These are phyloP conservation scores for Dendrostoma leiphaemia DNA, from an alignment of 2,329 filamentous ascomycete species.

Conservation along the genomic window DNA sequence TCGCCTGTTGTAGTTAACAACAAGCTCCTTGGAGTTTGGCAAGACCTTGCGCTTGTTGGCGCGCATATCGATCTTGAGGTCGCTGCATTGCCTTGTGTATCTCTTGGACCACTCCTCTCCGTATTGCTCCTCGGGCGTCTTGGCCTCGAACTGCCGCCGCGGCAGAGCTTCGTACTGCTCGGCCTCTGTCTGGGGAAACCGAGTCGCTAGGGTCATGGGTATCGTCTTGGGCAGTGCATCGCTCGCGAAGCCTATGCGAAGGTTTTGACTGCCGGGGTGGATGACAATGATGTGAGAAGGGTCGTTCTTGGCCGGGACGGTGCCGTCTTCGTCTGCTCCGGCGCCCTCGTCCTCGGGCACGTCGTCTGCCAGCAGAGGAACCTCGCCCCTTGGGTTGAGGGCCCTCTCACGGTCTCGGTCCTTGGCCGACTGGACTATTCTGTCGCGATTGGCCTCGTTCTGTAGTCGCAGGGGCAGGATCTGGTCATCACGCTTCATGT, in stretches of 20 bases:
- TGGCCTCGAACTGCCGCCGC: constrained; percentile 62
- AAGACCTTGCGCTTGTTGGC: constrained; percentile 91
- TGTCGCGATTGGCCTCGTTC: constrained; percentile 80
- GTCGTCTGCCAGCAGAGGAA: constrained; percentile 58
- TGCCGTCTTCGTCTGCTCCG: constrained; percentile 30
- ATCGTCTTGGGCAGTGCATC: constrained; percentile 93
- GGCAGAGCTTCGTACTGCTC: constrained; percentile 81
- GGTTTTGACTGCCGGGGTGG: constrained; percentile 91
- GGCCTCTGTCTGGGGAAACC: constrained; percentile 74
- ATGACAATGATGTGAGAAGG: constrained; percentile 93
- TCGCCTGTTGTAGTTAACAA: constrained; percentile 89
- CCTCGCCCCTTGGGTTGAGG: constrained; percentile 71
- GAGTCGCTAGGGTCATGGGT: constrained; percentile 86
- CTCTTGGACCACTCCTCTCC: constrained; percentile 76
- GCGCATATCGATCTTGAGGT: constrained; percentile 88
- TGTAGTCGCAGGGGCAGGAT: constrained; percentile 85
- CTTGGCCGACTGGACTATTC: constrained; percentile 80
- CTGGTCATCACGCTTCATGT: constrained; percentile 97
- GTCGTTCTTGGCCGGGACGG: constrained; percentile 58
- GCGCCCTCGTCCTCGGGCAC: constrained; percentile 53
- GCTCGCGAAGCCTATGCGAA: constrained; percentile 91
- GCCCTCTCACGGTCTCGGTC: constrained; percentile 72
- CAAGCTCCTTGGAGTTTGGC: constrained; percentile 95
- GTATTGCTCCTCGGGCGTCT: constrained; percentile 73
- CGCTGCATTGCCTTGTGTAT: constrained; percentile 79